Base-by-base conservation (phyloP, 1,284 basidiomycete genomes). In the Ganoderma resinaceum region DNA sequence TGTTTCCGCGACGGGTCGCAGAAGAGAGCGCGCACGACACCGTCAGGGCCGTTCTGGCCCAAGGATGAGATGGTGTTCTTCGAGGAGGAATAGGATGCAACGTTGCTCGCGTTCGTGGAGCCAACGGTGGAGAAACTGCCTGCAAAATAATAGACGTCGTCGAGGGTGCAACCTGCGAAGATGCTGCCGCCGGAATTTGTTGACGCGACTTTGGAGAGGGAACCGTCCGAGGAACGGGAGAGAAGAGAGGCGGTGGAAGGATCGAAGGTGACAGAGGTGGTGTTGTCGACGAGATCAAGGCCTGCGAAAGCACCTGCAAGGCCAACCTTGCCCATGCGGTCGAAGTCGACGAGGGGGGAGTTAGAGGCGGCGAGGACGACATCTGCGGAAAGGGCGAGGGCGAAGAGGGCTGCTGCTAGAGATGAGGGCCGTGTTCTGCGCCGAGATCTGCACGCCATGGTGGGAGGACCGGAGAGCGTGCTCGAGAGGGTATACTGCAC, bases 281-380 rank as follows among this genome's bases (percentile, higher is more conserved):
- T 80, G 76, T 89, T 87, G 76, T 88, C 83, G 82, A 92, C 91
- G 65, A 96, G 81, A 77, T 92, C 91, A 68, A 98, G 83, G 58
- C 95, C 95, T 35, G 92, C 87, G 78, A 98, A 98, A 23, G 93
- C 86, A 66, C 96, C 96, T 43, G 91, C 89, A 57, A 98, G 84
- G 66, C 90, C 95, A 67, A 98, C 95, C 66, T 85, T 90, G 72
- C 96, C 96, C 93, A 97, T 96, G 70, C 92, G 91, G 76, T 92
- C 85, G 80, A 95, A 97, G 82, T 98, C 95, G 81, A 98, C 89
- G 75, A 89, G 86, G 42, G 95, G 95, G 59, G 93, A 81, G 62
- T 87, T 81, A 16, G 61, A 62, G 3, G 61, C 61, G 52, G 92
- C 90, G 70, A 83, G 81, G 67, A 81, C 88, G 77, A 79, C 73